Evolutionary conservation across 192 early-diverging fungal species (phyloP).

Genomic region (Mortierella hygrophila): DNA sequence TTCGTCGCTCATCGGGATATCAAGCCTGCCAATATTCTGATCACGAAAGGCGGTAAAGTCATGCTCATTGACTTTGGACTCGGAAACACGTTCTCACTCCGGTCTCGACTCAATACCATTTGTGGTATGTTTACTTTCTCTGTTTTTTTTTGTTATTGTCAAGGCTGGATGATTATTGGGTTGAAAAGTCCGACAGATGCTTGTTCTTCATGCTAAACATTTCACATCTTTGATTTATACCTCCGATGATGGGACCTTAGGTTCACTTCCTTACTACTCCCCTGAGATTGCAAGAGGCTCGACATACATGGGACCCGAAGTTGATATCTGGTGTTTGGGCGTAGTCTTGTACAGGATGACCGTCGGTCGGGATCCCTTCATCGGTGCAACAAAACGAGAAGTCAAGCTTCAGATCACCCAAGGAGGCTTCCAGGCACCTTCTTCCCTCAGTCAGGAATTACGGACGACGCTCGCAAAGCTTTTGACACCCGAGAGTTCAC

Average conservation of each 20-base stretch:
- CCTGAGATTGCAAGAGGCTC: conserved; percentile 94
- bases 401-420: conserved; percentile 62
- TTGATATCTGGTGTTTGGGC: conserved; percentile 97
- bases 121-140: conserved; percentile 72
- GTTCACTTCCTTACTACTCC: conserved; percentile 88
- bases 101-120: conserved; percentile 80
- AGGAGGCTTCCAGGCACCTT: conserved; percentile 56
- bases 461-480: conserved; percentile 62
- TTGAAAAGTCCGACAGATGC: background rate
- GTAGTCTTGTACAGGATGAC: conserved; percentile 90
- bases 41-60: conserved; percentile 77
- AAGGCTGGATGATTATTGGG: background rate
- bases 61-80: conserved; percentile 96
- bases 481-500: conserved; percentile 55
- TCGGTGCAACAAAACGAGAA: conserved; percentile 64
- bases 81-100: conserved; percentile 81
- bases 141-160: background rate
- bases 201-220: background rate
- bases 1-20: conserved; percentile 90
- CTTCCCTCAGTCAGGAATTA: conserved; percentile 54
- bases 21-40: conserved; percentile 87
- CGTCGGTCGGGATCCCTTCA: conserved; percentile 66
- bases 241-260: conserved; percentile 30
- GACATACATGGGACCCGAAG: conserved; percentile 93
- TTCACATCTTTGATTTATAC: background rate